Evolutionary conservation across 139 green algal species (phyloP).

Genomic region (Coelastrella sp.): DNA sequence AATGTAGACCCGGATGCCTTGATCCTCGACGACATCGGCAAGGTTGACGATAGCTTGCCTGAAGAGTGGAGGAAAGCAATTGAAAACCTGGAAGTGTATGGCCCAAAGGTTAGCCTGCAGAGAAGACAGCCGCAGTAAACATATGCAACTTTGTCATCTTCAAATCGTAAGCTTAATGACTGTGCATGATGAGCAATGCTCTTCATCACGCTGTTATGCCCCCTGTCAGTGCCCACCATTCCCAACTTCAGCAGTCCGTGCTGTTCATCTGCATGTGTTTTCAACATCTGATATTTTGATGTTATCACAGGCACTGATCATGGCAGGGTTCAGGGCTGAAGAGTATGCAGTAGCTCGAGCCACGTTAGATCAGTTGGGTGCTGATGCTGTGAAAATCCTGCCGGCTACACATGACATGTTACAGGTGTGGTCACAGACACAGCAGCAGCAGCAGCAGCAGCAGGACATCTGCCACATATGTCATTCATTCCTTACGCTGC

Average conservation of each 20-base stretch:
- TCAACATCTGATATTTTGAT: background rate
- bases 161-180: too few species aligned
- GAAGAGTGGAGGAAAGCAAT: constrained; percentile 16
- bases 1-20: constrained; percentile 18
- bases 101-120: constrained; percentile 43
- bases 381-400: constrained; percentile 55
- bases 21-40: constrained; percentile 10
- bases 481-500: constrained; percentile 51
- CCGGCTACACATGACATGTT: constrained; percentile 53
- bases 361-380: constrained; percentile 58
- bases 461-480: background rate
- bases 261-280: background rate
- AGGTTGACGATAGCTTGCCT: background rate
- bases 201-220: too few species aligned
- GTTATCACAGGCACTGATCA: constrained; percentile 59
- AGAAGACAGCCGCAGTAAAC: background rate
- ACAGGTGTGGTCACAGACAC: constrained; percentile 14
- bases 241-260: background rate
- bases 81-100: constrained; percentile 36
- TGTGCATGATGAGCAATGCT: too few species aligned
- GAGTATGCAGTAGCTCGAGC: constrained; percentile 64
- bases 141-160: too few species aligned
- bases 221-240: too few species aligned
- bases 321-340: constrained; percentile 68
- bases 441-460: background rate